Evolutionary conservation across 768 basidiomycete genomes (phyloP), one percentile per base, ranked within the genome.

Genomic region (Candolleomyces eurysporus): DNA sequence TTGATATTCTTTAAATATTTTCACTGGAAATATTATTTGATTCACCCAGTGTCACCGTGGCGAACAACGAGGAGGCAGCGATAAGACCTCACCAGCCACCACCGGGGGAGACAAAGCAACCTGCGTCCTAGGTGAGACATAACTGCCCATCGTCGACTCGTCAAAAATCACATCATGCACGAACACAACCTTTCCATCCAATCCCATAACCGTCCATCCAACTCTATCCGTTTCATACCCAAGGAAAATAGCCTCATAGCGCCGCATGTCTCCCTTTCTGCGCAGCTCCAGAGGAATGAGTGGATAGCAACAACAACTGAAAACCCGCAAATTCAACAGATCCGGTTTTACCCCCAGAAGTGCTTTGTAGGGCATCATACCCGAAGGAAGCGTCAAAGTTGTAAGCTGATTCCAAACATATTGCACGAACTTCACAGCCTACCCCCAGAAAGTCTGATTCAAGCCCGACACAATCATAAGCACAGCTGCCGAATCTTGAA

Each of bases 91-190:
- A 32, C 4, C 32, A 32, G 32, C 4, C 32, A 9, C 9, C 32
- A 9, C 5, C 32, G 32, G 32, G 9, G 32, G 32, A 9, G 32
- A 32, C 32, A 32, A 32, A 32, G 32, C 32, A 4, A 9, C 32
- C 9, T 9, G 32, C 4, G 32, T 5, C 32, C 32, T 4, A 32
- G 32, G 32, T 5, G 32, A 32, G 32, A 9, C 5, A 14, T 65
- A 56, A 11, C 60, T 58, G 7, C 69, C 69, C n/a, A 50, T 56
- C 2, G 58, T 22, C 0, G 49, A n/a, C 46, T 73, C 68, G 57
- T 71, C 63, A 46, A 75, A 75, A 1, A 74, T 53, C 4, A 74
- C 71, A 61, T 75, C 69, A 2, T 62, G 26, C 0, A 69, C 70
- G 52, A 73, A 73, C 13, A 50, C 54, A 26, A 63, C 62, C 17